Conservation (phyloP, 176 grass and related monocot species). For the Stipa capillata region DNA sequence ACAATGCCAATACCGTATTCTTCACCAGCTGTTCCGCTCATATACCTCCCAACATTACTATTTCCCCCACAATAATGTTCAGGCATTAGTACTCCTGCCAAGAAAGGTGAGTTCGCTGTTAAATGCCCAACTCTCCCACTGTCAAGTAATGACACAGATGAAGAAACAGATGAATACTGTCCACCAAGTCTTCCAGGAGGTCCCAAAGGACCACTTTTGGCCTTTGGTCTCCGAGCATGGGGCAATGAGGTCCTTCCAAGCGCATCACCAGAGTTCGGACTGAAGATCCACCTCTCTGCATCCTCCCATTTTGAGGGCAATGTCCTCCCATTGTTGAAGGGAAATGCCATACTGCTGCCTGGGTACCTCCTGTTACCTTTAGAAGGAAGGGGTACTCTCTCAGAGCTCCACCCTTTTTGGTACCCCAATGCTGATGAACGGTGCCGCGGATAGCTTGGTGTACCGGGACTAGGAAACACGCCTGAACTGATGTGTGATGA, state of each 20-base stretch:
- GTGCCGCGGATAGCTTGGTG: constrained; percentile 42
- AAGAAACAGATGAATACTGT: constrained; percentile 50
- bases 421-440: constrained; percentile 20
- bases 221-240: constrained; percentile 49
- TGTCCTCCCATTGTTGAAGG: constrained; percentile 66
- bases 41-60: constrained; percentile 5
- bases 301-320: constrained; percentile 99
- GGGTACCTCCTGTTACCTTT: constrained; percentile 45
- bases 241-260: constrained; percentile 30
- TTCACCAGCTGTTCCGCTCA: neutral
- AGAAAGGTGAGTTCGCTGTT: constrained; percentile 56
- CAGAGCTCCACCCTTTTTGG: constrained; percentile 87
- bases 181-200: constrained; percentile 40
- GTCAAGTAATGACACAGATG: constrained; percentile 45
- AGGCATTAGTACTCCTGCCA: constrained; percentile 69
- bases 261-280: constrained; percentile 56
- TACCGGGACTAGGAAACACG: constrained; percentile 70
- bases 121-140: constrained; percentile 41
- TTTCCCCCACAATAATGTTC: constrained; percentile 32
- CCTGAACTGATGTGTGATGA: constrained; percentile 46
- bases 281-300: constrained; percentile 96
- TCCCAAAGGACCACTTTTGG: constrained; percentile 88
- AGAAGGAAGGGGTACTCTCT: constrained; percentile 61
- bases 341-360: constrained; percentile 44
- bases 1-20: neutral